Base-by-base conservation (phyloP, 2,329 filamentous ascomycete species). In the Cladosporium sp. region DNA sequence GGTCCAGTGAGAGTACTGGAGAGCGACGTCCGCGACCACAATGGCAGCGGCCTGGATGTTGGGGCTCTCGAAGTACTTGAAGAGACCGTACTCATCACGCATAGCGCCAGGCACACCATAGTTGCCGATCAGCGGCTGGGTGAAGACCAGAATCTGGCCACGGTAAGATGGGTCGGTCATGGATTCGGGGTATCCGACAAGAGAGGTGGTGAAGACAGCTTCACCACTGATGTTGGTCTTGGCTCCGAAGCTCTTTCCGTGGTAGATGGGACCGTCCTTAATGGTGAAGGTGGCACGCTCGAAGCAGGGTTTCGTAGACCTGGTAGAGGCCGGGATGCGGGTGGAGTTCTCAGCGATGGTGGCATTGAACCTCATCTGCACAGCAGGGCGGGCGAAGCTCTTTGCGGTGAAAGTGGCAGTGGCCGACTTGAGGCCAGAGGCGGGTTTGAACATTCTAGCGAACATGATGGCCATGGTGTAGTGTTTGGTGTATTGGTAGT, bases 11-110 rank as follows among this genome's bases (percentile, higher is more conserved):
- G 90, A 95, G 79, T 97, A 96, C 68, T 91, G 82, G 68, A 88
- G 78, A 38, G 93, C 92, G 56, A 92, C 90, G 67, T 98, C 93
- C 62, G 92, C 89, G 48, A 98, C 93, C 40, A 98, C 92, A 45
- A 98, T 86, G 71, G 91, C 93, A 55, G 88, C 88, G 53, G 92
- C 94, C 77, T 98, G 93, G 59, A 98, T 91, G 73, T 97, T 89
- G 47, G 93, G 93, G 22, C 90, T 96, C 74, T 98, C 93, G 65
- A 98, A 98, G 78, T 97, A 95, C 75, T 93, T 93, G 68, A 97
- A 79, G 53, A 98, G 82, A 62, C 93, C 93, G 71, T 83, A 88
- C 70, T 91, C 76, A 70, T 98, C 93, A 57, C 89, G 85, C 63
- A 84, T 80, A 57, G 78, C 83, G 27, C 90, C 94, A 13, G 93